Evolutionary conservation across 805 yeast genomes (phyloP).

Genomic region (Starmerella ratchasimensis): DNA sequence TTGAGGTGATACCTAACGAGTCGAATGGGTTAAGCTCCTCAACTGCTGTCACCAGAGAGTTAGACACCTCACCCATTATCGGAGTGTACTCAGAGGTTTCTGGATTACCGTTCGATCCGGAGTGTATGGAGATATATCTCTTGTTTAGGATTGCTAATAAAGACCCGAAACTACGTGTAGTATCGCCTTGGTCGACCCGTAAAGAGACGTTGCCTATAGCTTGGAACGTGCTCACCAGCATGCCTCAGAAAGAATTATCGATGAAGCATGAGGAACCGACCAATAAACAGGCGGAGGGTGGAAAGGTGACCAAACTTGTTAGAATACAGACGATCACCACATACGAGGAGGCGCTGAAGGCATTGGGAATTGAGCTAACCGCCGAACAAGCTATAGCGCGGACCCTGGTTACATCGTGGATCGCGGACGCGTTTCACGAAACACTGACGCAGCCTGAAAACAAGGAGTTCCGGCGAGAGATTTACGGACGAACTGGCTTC

Average conservation of each 20-base stretch:
- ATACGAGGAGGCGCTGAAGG: not conserved
- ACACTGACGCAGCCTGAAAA: conserved; percentile 10
- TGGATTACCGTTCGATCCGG: conserved; percentile 24
- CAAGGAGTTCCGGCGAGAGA: not conserved
- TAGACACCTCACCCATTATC: conserved; percentile 1
- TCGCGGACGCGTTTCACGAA: conserved; percentile 19
- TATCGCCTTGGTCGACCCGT: conserved; percentile 16
- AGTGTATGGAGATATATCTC: conserved; percentile 19
- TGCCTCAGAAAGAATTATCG: too few species aligned
- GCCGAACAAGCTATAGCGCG: conserved; percentile 2
- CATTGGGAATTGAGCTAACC: not conserved
- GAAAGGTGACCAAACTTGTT: not conserved
- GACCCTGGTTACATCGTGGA: conserved; percentile 13
- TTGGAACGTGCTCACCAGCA: not conserved
- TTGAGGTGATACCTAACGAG: not conserved
- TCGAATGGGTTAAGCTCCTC: too few species aligned
- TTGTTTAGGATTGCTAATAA: conserved; percentile 11
- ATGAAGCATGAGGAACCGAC: too few species aligned
- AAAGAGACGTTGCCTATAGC: conserved; percentile 14
- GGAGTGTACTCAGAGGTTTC: conserved; percentile 19
- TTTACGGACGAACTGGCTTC: too few species aligned
- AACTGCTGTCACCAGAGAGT: not conserved
- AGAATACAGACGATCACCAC: not conserved
- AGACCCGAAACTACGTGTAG: not conserved
- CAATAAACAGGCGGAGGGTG: not conserved